A percentile compares a stretch with the other conserved stretches of the same genome.
Conservation (phyloP, 108 stramenopile genomes). For the Schizochytrium sp. region DNA sequence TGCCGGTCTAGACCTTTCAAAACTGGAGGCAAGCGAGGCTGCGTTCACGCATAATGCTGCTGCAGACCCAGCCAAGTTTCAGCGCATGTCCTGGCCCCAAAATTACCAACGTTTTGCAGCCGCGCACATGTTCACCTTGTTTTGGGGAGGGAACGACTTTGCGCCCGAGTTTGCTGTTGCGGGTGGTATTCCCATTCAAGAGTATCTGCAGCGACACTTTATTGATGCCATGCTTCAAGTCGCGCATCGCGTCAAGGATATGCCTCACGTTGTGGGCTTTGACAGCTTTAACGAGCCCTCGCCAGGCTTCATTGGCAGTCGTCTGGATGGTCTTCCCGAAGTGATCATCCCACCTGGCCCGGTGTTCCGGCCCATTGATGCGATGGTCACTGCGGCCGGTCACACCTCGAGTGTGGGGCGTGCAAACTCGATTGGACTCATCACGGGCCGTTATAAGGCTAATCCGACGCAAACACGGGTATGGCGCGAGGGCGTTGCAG, state of each 20-base stretch:
- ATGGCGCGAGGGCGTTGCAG: background rate
- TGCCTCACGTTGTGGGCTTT: conserved; percentile 7
- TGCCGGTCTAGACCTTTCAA: conserved; percentile 30
- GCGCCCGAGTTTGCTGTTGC: conserved; percentile 15
- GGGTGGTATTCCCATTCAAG: conserved; percentile 5
- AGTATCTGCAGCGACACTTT: conserved; percentile 1
- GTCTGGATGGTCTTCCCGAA: background rate
- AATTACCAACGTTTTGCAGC: background rate
- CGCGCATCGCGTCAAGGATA: background rate
- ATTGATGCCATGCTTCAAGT: conserved; percentile 1
- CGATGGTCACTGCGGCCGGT: background rate
- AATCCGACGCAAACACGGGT: background rate
- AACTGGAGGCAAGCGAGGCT: conserved; percentile 31
- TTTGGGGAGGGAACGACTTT: conserved; percentile 19
- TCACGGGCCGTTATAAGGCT: background rate
- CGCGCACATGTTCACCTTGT: background rate
- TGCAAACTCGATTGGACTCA: background rate
- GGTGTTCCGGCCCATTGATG: background rate
- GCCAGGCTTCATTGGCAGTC: background rate
- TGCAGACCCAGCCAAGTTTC: background rate
- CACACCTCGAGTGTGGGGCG: background rate
- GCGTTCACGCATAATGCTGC: background rate
- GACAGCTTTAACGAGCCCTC: conserved; percentile 16
- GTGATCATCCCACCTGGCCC: background rate
- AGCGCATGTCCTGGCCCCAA: conserved; percentile 14